Conservation (phyloP, 257 asterid species). For the Prunella vulgaris region DNA sequence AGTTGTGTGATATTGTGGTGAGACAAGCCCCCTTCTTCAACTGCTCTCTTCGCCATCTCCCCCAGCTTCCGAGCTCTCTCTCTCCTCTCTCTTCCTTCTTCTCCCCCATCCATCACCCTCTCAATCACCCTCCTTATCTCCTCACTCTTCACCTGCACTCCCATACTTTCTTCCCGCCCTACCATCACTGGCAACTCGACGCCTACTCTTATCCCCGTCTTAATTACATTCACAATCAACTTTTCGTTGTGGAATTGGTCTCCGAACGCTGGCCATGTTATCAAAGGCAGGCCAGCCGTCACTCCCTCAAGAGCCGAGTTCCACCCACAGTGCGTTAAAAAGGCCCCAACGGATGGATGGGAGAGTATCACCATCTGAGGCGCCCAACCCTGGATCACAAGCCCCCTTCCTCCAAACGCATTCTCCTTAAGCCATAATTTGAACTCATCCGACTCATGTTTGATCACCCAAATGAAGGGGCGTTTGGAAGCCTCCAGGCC, state of each 20-base stretch:
- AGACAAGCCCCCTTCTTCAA: slow-evolving; percentile 28
- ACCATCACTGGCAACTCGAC: slow-evolving; percentile 27
- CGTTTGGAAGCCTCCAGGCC: slow-evolving; percentile 24
- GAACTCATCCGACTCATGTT: slow-evolving; percentile 6
- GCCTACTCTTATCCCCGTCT: slow-evolving; percentile 46
- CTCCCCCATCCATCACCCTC: slow-evolving; percentile 31
- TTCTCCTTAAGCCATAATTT: slow-evolving; percentile 38
- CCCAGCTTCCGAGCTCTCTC: slow-evolving; percentile 33
- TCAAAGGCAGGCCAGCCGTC: slow-evolving; percentile 43
- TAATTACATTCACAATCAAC: slow-evolving; percentile 36
- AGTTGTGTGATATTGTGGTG: background rate
- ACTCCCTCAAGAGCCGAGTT: slow-evolving; percentile 56
- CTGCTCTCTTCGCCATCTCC: slow-evolving; percentile 36
- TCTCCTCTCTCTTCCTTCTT: slow-evolving; percentile 36
- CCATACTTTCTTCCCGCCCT: slow-evolving; percentile 36
- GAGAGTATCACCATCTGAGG: slow-evolving; percentile 29
- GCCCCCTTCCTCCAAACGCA: slow-evolving; percentile 26
- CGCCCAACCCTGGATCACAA: slow-evolving; percentile 32
- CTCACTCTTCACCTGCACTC: slow-evolving; percentile 26
- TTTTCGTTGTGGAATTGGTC: slow-evolving; percentile 66
- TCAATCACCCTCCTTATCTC: slow-evolving; percentile 3
- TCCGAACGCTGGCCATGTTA: slow-evolving; percentile 51
- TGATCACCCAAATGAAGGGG: slow-evolving; percentile 25
- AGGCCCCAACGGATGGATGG: slow-evolving; percentile 19
- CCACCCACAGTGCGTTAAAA: slow-evolving; percentile 67